Evolutionary conservation across 176 grass and related monocot genomes (phyloP), one percentile per base, ranked within the genome.

Genomic region (Chrysopogon serrulatus): DNA sequence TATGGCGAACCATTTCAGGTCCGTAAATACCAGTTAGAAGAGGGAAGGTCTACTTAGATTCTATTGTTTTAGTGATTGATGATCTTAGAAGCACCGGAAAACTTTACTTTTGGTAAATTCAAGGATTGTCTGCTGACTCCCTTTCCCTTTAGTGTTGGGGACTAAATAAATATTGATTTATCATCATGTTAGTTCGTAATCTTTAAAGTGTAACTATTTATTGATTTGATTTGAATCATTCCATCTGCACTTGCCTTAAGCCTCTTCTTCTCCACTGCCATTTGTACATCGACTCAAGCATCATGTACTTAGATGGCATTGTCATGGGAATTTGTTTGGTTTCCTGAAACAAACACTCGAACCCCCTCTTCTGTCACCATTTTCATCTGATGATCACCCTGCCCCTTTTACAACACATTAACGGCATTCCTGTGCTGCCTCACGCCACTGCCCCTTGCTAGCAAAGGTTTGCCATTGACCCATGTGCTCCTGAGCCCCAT

Each of bases 381-480:
- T 86, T 16, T 75, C 62, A 2, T 88, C 62, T 40, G 73, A 94
- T 47, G 92, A 94, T 83, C 86, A 92, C 26, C 90, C 92, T 43
- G 81, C 72, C 18, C 74, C 90, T 80, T 94, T 94, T 51, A 84
- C 73, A 76, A 90, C 57, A 78, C 87, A 84, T 85, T 87, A 44
- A 77, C 54, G 66, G 41, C 89, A 65, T 56, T 92, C 92, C 32
- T 85, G 84, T 2, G 85, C 87, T 23, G 81, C 90, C 49, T 92
- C 87, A 19, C 12, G 65, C 81, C 92, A 94, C 36, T 82, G 84
- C 17, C 89, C 80, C 60, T 92, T 89, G 84, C 87, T 67, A 16
- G 87, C 84, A 68, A 7, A 92, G 49, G 68, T 92, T 94, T 18
- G 90, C 92, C 83, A 90, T 74, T 63, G 86, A 86, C 43, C 79